These are phyloP conservation scores for Withania somnifera DNA, from an alignment of 305 asterid genomes.

Conservation along the genomic window DNA sequence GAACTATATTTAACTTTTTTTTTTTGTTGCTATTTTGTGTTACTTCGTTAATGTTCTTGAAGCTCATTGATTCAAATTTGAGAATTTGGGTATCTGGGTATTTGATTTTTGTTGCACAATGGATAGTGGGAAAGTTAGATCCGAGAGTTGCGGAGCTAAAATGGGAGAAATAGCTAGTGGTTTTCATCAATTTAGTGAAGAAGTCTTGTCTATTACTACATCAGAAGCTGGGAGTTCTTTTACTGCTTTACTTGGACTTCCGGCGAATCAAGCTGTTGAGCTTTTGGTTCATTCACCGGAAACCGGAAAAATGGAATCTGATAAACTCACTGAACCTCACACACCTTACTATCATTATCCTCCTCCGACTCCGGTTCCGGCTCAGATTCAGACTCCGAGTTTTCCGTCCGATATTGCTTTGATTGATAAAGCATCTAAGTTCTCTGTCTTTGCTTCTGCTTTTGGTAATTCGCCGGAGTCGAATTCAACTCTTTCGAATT, in stretches of 20 bases:
- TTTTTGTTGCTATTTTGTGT: too few relatives aligned
- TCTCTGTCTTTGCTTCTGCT: slow-evolving; percentile 32
- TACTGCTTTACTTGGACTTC: slow-evolving; percentile 81
- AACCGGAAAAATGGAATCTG: background rate
- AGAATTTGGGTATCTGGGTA: too few relatives aligned
- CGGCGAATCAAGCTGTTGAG: slow-evolving; percentile 81
- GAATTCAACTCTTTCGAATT: slow-evolving; percentile 12
- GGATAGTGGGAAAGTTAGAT: too few relatives aligned
- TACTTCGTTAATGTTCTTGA: background rate
- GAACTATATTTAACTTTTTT: background rate
- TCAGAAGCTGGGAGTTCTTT: slow-evolving; percentile 36
- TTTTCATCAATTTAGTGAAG: background rate
- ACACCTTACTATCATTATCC: slow-evolving; percentile 1
- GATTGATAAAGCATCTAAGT: slow-evolving; percentile 45
- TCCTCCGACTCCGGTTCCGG: background rate
- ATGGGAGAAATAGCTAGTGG: slow-evolving; percentile 16
- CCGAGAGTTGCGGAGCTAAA: slow-evolving; percentile 26
- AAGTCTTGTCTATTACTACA: background rate
- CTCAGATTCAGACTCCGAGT: background rate
- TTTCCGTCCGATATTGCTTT: slow-evolving; percentile 35
- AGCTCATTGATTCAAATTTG: background rate
- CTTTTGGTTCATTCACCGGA: slow-evolving; percentile 38
- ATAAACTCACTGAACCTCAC: background rate
- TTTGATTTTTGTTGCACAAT: too few relatives aligned
- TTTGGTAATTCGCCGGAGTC: slow-evolving; percentile 26